Percentiles rank a stretch among this genome's conserved stretches.
Conservation (phyloP, 768 basidiomycete genomes). For the Nidularia pulvinata region DNA sequence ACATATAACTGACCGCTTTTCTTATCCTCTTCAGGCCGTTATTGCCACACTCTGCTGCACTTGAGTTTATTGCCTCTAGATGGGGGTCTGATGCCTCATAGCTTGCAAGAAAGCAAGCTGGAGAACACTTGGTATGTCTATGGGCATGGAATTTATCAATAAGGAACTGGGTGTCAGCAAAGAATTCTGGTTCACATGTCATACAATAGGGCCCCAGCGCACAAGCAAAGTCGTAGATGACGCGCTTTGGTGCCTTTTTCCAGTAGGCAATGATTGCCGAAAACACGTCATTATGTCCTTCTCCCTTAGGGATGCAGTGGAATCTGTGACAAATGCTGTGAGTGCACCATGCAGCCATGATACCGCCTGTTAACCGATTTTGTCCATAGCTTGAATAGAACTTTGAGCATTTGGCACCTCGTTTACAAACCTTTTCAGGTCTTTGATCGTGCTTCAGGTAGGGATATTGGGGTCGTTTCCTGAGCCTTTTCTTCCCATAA, state of each 20-base stretch:
- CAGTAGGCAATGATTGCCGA: not conserved
- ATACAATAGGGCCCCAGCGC: not conserved
- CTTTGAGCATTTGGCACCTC: not conserved
- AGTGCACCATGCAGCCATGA: not conserved
- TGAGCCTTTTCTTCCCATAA: not conserved
- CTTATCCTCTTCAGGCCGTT: not conserved
- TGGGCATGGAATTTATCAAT: not conserved
- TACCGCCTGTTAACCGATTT: not conserved
- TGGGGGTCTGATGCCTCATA: not conserved
- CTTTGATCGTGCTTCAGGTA: not conserved
- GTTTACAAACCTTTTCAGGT: not conserved
- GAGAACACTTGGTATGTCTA: not conserved
- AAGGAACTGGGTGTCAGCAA: not conserved
- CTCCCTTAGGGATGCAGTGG: not conserved
- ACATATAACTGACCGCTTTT: not conserved
- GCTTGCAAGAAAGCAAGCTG: not conserved
- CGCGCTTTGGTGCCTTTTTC: not conserved
- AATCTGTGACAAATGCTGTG: not conserved
- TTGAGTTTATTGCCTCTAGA: not conserved
- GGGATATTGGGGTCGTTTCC: not conserved
- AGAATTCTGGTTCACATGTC: not conserved
- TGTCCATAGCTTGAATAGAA: not conserved
- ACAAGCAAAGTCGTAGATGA: not conserved
- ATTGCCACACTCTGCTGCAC: not conserved
- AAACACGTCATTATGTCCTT: not conserved